Evolutionary conservation across 331 rosid species (phyloP).

Genomic region (Cydonia oblonga): DNA sequence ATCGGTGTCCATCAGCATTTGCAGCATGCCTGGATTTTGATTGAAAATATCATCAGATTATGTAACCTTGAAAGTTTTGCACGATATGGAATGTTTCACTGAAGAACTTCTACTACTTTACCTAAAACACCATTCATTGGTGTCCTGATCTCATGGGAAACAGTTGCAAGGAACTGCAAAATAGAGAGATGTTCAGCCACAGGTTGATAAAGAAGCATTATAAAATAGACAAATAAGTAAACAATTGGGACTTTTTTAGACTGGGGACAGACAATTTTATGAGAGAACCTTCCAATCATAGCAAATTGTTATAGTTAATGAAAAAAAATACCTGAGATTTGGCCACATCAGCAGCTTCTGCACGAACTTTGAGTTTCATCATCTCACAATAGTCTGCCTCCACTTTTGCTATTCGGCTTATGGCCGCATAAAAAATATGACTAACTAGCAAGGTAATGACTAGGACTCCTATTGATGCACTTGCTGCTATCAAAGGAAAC

Average conservation of each 20-base stretch:
- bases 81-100: conserved; percentile 3
- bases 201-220: background rate
- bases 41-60: conserved; percentile 6
- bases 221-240: background rate
- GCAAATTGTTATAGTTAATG: conserved; percentile 1
- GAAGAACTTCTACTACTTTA: conserved; percentile 14
- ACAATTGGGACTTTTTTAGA: background rate
- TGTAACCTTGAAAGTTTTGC: conserved; percentile 5
- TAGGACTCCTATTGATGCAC: conserved; percentile 47
- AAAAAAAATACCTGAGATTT: conserved; percentile 64
- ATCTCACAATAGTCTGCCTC: conserved; percentile 61
- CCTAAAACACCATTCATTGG: conserved; percentile 99
- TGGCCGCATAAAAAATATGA: conserved; percentile 71
- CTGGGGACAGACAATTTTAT: background rate
- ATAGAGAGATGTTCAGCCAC: conserved; percentile 14
- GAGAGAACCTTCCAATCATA: background rate
- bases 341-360: conserved; percentile 99
- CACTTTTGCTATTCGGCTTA: conserved; percentile 66
- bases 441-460: conserved; percentile 78
- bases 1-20: conserved; percentile 93
- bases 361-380: conserved; percentile 60
- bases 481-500: conserved; percentile 67
- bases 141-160: conserved; percentile 98
- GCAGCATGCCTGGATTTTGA: conserved; percentile 72
- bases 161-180: conserved; percentile 90